A percentile compares a stretch with the other conserved stretches of the same genome.
Conservation (phyloP, 1,139 yeast genomes). For the Debaryomyces udenii region DNA sequence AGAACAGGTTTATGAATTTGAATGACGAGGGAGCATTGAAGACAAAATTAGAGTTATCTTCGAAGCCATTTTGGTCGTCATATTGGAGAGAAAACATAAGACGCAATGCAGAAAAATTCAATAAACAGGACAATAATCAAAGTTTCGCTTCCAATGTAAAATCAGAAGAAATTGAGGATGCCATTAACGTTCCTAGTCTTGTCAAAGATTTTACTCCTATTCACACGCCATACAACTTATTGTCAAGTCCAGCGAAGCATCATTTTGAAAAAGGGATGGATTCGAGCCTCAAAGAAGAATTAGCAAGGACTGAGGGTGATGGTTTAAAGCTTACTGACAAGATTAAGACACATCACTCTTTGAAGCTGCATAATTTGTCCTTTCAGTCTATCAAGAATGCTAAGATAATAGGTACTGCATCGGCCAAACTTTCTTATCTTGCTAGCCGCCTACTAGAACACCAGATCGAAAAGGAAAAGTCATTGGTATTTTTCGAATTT, state of each 20-base stretch:
- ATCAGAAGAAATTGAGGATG: slow-evolving; percentile 18
- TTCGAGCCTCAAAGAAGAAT: slow-evolving; percentile 13
- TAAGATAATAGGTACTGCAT: slow-evolving; percentile 56
- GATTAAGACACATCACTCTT: slow-evolving; percentile 18
- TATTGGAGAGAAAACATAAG: slow-evolving; percentile 52
- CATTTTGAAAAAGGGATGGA: slow-evolving; percentile 4
- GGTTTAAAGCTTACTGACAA: slow-evolving; percentile 25
- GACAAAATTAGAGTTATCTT: slow-evolving; percentile 30
- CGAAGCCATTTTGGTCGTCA: slow-evolving; percentile 51
- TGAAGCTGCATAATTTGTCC: slow-evolving; percentile 18
- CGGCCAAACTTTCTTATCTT: slow-evolving; percentile 63
- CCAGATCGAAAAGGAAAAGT: slow-evolving; percentile 48
- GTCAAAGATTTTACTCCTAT: slow-evolving; percentile 12
- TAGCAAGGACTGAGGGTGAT: slow-evolving; percentile 22
- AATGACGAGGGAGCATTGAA: slow-evolving; percentile 27
- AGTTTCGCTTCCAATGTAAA: slow-evolving; percentile 20
- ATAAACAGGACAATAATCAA: slow-evolving; percentile 29
- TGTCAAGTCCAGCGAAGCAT: slow-evolving; percentile 10
- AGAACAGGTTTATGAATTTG: slow-evolving; percentile 47
- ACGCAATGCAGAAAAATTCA: slow-evolving; percentile 34
- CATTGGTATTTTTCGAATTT: slow-evolving; percentile 68
- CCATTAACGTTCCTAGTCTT: slow-evolving; percentile 18
- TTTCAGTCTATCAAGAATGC: slow-evolving; percentile 35
- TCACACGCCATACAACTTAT: slow-evolving; percentile 10
- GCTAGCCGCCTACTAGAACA: slow-evolving; percentile 56